Conservation (phyloP, 78 protist species). For the Dictyostelium brefeldianum region DNA sequence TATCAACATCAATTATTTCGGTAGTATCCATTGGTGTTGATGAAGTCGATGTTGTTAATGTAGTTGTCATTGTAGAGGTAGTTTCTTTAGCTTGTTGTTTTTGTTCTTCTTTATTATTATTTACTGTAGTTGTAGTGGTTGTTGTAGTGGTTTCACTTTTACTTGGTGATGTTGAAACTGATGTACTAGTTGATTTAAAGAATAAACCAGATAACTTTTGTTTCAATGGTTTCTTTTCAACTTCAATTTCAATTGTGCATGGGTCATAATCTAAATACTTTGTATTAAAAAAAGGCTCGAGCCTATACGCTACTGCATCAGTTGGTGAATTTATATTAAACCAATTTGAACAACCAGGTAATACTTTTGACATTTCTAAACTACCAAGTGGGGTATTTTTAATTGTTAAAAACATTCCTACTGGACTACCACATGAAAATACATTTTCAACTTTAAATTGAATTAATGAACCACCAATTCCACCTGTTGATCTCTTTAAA, state of each 20-base stretch:
- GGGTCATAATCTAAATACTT: constrained; percentile 21
- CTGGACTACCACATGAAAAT: constrained; percentile 45
- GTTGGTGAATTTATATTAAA: constrained; percentile 43
- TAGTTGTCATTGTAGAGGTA: background rate
- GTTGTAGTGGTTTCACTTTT: background rate
- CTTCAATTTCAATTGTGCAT: background rate
- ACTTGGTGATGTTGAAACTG: background rate
- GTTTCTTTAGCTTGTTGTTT: background rate
- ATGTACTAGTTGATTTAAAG: constrained; percentile 7
- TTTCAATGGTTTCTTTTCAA: constrained; percentile 5
- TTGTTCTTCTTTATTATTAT: background rate
- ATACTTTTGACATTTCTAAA: background rate
- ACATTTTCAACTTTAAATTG: constrained; percentile 44
- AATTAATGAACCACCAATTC: background rate
- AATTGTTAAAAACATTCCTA: constrained; percentile 54
- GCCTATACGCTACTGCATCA: constrained; percentile 59
- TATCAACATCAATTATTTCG: background rate
- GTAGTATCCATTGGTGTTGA: background rate
- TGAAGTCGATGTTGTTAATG: background rate
- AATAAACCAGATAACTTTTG: constrained; percentile 28
- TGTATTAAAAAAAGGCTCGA: constrained; percentile 51
- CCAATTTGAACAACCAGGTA: constrained; percentile 31
- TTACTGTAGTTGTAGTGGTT: background rate
- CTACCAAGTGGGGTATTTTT: constrained; percentile 4
- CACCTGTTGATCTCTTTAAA: too few relatives aligned